Evolutionary conservation across 2,329 filamentous ascomycete species (phyloP).

Genomic region (Monilinia vaccinii-corymbosi): DNA sequence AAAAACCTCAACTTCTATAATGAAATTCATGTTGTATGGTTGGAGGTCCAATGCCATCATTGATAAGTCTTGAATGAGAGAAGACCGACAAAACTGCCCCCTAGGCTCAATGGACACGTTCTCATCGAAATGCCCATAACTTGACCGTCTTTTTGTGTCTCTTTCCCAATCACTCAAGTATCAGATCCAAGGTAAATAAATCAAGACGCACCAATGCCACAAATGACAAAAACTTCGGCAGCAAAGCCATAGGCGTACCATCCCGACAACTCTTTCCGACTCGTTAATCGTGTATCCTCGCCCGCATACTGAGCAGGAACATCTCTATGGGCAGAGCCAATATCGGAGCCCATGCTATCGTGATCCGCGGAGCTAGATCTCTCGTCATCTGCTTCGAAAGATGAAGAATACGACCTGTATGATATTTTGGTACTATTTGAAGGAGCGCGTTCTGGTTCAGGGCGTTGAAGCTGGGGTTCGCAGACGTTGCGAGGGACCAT

Average conservation of each 20-base stretch:
- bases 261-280: constrained; percentile 74
- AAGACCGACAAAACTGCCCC: neutral
- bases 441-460: constrained; percentile 20
- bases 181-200: neutral
- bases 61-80: neutral
- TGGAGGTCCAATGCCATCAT: constrained; percentile 7
- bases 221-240: constrained; percentile 92
- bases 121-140: neutral
- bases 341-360: constrained; percentile 30
- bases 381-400: constrained; percentile 64
- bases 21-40: neutral
- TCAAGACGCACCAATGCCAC: constrained; percentile 59
- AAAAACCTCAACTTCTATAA: constrained; percentile 2
- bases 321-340: constrained; percentile 25
- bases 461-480: constrained; percentile 18
- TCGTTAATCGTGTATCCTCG: constrained; percentile 85
- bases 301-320: constrained; percentile 52
- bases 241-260: constrained; percentile 98
- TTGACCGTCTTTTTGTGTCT: neutral
- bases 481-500: constrained; percentile 22
- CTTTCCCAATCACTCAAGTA: neutral
- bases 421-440: constrained; percentile 41
- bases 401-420: constrained; percentile 47
- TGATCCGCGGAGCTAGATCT: constrained; percentile 36
- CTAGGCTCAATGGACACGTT: neutral